Percentiles rank a stretch among this genome's conserved stretches.
These are phyloP conservation scores for Nigrospora osmanthi DNA, from an alignment of 2,329 filamentous ascomycete species.

Conservation along the genomic window DNA sequence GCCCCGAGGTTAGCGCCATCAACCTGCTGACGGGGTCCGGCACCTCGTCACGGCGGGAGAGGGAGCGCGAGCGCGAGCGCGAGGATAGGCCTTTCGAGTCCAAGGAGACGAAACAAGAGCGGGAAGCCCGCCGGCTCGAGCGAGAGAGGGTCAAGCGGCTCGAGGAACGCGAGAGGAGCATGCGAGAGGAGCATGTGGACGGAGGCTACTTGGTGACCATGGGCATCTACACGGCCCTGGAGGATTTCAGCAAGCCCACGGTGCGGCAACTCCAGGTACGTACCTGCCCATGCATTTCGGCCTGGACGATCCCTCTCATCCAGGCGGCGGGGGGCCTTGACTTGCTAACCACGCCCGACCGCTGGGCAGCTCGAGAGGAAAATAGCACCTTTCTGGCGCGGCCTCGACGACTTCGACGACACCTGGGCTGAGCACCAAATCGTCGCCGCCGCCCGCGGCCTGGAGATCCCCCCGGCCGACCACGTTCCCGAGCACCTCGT, in stretches of 20 bases:
- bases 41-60: slow-evolving; percentile 24
- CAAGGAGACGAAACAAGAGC: slow-evolving; percentile 83
- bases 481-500: slow-evolving; percentile 62
- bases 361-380: slow-evolving; percentile 73
- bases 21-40: slow-evolving; percentile 27
- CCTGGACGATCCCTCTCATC: too few relatives aligned
- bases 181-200: slow-evolving; percentile 87
- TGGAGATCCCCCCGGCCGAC: slow-evolving; percentile 77
- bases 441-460: slow-evolving; percentile 78
- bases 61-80: slow-evolving; percentile 9
- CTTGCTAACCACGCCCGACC: too few relatives aligned
- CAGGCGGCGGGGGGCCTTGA: too few relatives aligned
- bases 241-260: slow-evolving; percentile 85
- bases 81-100: slow-evolving; percentile 46
- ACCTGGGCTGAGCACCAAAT: slow-evolving; percentile 94
- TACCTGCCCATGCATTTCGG: too few relatives aligned
- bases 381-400: slow-evolving; percentile 91
- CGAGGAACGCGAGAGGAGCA: slow-evolving; percentile 83
- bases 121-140: slow-evolving; percentile 78
- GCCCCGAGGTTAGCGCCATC: slow-evolving; percentile 39
- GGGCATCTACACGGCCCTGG: slow-evolving; percentile 83
- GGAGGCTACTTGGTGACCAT: slow-evolving; percentile 91
- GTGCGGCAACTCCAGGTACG: slow-evolving; percentile 85
- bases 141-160: slow-evolving; percentile 67
- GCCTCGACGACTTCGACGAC: slow-evolving; percentile 79